These are phyloP conservation scores for Rhodotorula sp. DNA, from an alignment of 1,284 basidiomycete genomes.

Conservation along the genomic window DNA sequence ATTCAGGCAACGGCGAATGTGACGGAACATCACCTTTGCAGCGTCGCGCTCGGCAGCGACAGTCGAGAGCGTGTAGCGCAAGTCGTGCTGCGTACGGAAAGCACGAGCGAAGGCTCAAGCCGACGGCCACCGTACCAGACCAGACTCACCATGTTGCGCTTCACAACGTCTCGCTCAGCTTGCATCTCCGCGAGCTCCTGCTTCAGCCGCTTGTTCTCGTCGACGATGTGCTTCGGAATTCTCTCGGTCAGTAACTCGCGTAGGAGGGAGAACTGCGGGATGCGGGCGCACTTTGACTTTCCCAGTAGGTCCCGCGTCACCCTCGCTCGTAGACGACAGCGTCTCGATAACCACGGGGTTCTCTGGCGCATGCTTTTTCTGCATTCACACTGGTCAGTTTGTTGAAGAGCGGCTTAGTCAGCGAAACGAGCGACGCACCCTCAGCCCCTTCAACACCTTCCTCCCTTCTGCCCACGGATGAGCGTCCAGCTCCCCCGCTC, in stretches of 20 bases:
- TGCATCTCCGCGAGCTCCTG: not conserved
- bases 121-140: too few relatives aligned
- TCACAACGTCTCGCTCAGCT: too few relatives aligned
- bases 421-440: not conserved
- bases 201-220: not conserved
- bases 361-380: not conserved
- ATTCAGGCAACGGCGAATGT: not conserved
- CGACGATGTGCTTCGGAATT: not conserved
- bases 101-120: not conserved
- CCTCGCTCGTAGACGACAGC: not conserved
- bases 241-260: not conserved
- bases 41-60: constrained; percentile 4
- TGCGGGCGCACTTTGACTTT: not conserved
- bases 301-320: too few relatives aligned
- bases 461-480: constrained; percentile 4
- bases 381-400: not conserved
- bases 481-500: not conserved
- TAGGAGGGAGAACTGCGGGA: not conserved
- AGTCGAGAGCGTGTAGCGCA: not conserved
- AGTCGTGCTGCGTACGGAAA: not conserved
- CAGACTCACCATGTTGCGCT: not conserved
- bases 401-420: too few relatives aligned
- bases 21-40: not conserved
- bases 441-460: not conserved
- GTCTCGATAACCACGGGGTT: not conserved